A percentile compares a stretch with the other conserved stretches of the same genome.
Conservation (phyloP, 345 rosid species). For the Stellera chamaejasme region DNA sequence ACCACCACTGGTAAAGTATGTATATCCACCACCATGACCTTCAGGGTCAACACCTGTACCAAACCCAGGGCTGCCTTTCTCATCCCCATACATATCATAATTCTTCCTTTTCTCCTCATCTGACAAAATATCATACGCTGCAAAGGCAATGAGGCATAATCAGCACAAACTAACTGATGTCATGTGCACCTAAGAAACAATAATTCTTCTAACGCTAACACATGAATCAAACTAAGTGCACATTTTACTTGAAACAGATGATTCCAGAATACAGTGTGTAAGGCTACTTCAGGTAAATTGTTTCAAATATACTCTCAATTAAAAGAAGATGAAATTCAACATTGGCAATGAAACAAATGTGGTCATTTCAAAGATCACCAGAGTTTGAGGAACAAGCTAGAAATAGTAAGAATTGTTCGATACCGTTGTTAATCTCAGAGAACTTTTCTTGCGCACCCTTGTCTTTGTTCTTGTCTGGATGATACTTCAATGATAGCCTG, state of each 20-base stretch:
- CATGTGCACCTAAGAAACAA: no score
- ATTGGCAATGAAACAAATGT: neutral
- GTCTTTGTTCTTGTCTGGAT: constrained; percentile 86
- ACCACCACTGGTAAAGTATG: constrained; percentile 50
- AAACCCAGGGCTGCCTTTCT: constrained; percentile 77
- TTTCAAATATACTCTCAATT: neutral
- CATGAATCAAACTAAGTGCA: neutral
- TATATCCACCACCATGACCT: constrained; percentile 50
- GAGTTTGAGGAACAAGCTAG: neutral
- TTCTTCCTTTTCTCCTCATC: constrained; percentile 86
- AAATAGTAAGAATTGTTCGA: constrained; percentile 5
- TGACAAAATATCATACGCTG: constrained; percentile 91
- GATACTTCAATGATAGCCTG: constrained; percentile 81
- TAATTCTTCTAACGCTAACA: no score
- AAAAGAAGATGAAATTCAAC: neutral
- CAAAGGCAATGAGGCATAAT: constrained; percentile 17
- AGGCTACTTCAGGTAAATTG: neutral
- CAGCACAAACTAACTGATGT: neutral
- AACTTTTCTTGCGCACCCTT: constrained; percentile 88
- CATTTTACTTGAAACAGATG: neutral
- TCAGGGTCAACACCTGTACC: constrained; percentile 41
- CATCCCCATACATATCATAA: constrained; percentile 86
- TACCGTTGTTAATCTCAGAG: constrained; percentile 88
- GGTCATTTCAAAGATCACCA: no score
- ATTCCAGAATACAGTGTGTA: neutral